Base-by-base conservation (phyloP, 1,284 basidiomycete species). In the Ceratobasidium sp. region DNA sequence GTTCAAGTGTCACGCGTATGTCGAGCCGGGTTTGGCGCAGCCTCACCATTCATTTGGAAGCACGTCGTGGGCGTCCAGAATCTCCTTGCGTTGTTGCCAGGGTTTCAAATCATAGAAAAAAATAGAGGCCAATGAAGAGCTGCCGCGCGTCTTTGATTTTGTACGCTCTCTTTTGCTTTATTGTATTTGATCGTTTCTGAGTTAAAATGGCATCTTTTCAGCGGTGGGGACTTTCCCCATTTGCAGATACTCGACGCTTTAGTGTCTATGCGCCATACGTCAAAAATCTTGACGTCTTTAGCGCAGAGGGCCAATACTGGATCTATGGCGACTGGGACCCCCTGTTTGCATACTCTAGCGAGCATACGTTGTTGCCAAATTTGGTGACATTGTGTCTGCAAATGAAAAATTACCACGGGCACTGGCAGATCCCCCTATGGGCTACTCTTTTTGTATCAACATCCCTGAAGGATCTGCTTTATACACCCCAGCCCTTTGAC, bases 241-340 rank as follows among this genome's bases (percentile, higher is more conserved):
- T 38, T 11, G 35, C 11, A 11, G 35, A 38, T 5, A 38, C 35
- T 5, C 6, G 11, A 38, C 61, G 61, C 18, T 63, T 63, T 4
- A 46, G 47, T 46, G 4, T 50, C n/a, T 63, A 63, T 28, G 44
- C 61, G n/a, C 30, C 61, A 21, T 35, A 63, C 28, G 61, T 63
- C 23, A 30, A 49, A 35, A 21, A 11, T 21, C 23, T 63, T 9
- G 46, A 50, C 11, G 46, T 63, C n/a, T 63, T n/a, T 13, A 44
- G 61, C 21, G 11, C 35, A 38, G 23, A 44, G 9, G 26, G 28
- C n/a, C 3, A 44, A 28, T 26, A 26, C 16, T 28, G 14, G n/a
- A n/a, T 18, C 14, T n/a, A 43, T n/a, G 13, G 13, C 8, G 23
- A 41, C 11, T 61, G 58, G 58, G 28, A 14, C 16, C 14, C 23